These are phyloP conservation scores for Apiotrichum akiyoshidainum DNA, from an alignment of 1,284 basidiomycete genomes.

Conservation along the genomic window DNA sequence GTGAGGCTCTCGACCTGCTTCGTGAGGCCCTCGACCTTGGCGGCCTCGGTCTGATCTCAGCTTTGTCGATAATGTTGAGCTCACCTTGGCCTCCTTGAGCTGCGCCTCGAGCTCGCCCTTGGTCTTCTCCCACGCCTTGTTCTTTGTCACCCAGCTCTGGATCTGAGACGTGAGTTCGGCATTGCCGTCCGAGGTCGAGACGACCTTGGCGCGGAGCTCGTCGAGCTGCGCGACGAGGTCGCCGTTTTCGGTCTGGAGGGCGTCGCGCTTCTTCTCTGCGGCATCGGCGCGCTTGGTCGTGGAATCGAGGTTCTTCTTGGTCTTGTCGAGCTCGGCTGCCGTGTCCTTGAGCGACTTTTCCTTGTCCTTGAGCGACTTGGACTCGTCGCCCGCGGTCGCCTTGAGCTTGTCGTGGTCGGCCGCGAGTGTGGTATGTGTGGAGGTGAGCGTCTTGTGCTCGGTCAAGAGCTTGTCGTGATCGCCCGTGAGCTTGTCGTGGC, in stretches of 20 bases:
- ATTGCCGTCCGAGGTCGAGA: constrained; percentile 47
- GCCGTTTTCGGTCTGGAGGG: constrained; percentile 47
- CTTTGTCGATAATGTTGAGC: background rate
- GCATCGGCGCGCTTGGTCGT: constrained; percentile 40
- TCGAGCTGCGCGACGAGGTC: constrained; percentile 48
- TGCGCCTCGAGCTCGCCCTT: constrained; percentile 27
- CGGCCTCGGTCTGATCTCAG: constrained; percentile 13
- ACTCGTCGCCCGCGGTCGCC: constrained; percentile 16
- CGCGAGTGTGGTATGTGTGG: constrained; percentile 19
- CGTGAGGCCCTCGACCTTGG: constrained; percentile 7
- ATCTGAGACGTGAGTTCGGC: constrained; percentile 33
- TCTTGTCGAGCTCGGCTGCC: constrained; percentile 22
- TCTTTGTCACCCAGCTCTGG: constrained; percentile 33
- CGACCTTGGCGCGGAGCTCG: constrained; percentile 46
- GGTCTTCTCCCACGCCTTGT: constrained; percentile 31
- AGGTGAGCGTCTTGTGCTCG: constrained; percentile 20
- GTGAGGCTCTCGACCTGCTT: constrained; percentile 5
- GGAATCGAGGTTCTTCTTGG: constrained; percentile 24
- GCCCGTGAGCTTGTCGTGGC: constrained; percentile 18
- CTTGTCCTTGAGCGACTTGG: constrained; percentile 18
- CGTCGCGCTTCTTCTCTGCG: constrained; percentile 40
- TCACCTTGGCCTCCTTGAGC: constrained; percentile 26
- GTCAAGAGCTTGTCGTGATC: constrained; percentile 19
- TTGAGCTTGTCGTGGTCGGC: constrained; percentile 22
- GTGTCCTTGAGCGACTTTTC: constrained; percentile 14